Evolutionary conservation across 2,329 filamentous ascomycete species (phyloP).

Genomic region (Paraphoma sp.): DNA sequence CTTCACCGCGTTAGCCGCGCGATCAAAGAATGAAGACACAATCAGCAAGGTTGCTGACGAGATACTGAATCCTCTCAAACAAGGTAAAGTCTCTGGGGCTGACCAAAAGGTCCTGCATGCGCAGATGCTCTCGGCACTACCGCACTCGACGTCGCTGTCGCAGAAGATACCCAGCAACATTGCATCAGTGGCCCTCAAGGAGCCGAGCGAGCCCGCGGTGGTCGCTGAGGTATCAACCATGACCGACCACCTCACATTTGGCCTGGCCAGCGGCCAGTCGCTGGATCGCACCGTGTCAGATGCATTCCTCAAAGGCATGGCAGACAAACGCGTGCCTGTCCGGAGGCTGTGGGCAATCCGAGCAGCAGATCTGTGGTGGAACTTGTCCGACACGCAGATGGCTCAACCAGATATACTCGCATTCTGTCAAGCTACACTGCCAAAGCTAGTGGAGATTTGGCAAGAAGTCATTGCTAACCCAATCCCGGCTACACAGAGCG

Average conservation of each 20-base stretch:
- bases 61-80: slow-evolving; percentile 78
- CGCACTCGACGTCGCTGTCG: slow-evolving; percentile 65
- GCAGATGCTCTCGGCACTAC: slow-evolving; percentile 71
- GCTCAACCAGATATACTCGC: slow-evolving; percentile 54
- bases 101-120: slow-evolving; percentile 86
- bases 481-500: slow-evolving; percentile 78
- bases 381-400: slow-evolving; percentile 56
- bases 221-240: slow-evolving; percentile 77
- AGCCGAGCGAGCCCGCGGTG: slow-evolving; percentile 86
- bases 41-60: slow-evolving; percentile 78
- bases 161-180: slow-evolving; percentile 72
- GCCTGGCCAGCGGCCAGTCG: slow-evolving; percentile 66
- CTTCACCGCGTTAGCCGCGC: slow-evolving; percentile 72
- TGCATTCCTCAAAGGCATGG: slow-evolving; percentile 78
- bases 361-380: slow-evolving; percentile 73
- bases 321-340: slow-evolving; percentile 81
- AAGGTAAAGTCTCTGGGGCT: slow-evolving; percentile 80
- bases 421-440: slow-evolving; percentile 59
- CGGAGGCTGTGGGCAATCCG: slow-evolving; percentile 82
- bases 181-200: slow-evolving; percentile 74
- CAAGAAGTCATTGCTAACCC: slow-evolving; percentile 81
- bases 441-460: slow-evolving; percentile 73
- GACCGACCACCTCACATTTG: slow-evolving; percentile 67
- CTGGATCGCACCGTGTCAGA: slow-evolving; percentile 73
- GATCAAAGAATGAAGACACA: slow-evolving; percentile 64